phyloP scores from a whole-genome alignment of 352 stramenopile species.

The Albugo laibachii region DNA sequence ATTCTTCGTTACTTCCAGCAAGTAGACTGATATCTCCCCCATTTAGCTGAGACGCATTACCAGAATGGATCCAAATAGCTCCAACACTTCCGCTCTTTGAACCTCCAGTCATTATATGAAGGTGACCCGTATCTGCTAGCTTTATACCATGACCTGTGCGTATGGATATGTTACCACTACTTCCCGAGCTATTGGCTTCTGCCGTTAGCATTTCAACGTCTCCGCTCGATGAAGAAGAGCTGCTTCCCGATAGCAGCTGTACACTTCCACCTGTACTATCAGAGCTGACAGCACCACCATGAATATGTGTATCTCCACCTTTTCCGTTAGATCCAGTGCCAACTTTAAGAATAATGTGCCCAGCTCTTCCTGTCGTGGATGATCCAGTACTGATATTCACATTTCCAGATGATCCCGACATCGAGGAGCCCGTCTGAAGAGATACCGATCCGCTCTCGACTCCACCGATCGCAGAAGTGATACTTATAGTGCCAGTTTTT shows the following conservation, averaged over 20 bases:
- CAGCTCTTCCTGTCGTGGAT: conserved; percentile 24
- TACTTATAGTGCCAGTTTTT: conserved; percentile 34
- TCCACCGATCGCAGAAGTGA: conserved; percentile 31
- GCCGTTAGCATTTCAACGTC: conserved; percentile 22
- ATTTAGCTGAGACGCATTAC: conserved; percentile 20
- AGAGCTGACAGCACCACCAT: conserved; percentile 19
- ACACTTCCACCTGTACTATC: conserved; percentile 28
- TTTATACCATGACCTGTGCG: conserved; percentile 32
- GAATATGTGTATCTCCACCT: conserved; percentile 25
- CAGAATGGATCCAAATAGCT: conserved; percentile 32
- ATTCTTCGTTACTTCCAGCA: conserved; percentile 14
- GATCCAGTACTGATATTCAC: conserved; percentile 50
- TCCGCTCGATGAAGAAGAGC: conserved; percentile 28
- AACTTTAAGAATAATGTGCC: conserved; percentile 29
- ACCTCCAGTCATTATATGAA: conserved; percentile 42
- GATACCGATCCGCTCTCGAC: conserved; percentile 29
- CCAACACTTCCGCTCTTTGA: conserved; percentile 26
- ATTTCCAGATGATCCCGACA: conserved; percentile 26
- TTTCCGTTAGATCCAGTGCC: conserved; percentile 18
- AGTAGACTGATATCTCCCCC: conserved; percentile 25
- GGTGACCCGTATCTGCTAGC: conserved; percentile 27
- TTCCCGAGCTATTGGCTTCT: conserved; percentile 29
- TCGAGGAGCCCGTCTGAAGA: conserved; percentile 23
- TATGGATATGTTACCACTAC: conserved; percentile 55
- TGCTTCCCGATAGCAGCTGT: conserved; percentile 26